phyloP scores from a whole-genome alignment of 257 asterid genomes.

The Penstemon newberryi region DNA sequence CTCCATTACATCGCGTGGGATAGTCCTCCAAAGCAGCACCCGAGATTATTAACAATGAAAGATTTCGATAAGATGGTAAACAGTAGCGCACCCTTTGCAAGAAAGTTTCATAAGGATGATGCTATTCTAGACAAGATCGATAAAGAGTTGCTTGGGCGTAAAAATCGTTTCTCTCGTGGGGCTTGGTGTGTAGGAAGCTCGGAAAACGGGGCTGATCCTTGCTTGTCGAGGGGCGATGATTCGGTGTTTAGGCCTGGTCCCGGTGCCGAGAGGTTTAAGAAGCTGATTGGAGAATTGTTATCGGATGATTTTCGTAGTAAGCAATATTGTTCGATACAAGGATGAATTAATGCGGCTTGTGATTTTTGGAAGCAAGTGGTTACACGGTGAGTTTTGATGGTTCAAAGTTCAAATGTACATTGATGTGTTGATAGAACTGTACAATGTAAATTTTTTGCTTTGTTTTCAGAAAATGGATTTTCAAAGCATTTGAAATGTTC shows the following conservation, averaged over 20 bases:
- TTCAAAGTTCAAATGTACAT: constrained; percentile 42
- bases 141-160: constrained; percentile 67
- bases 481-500: too few species aligned
- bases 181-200: constrained; percentile 88
- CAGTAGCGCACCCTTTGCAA: constrained; percentile 90
- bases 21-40: constrained; percentile 97
- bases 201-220: constrained; percentile 71
- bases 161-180: constrained; percentile 68
- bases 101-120: constrained; percentile 88
- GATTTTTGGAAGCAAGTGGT: constrained; percentile 39
- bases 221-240: constrained; percentile 64
- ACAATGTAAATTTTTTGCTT: constrained; percentile 30
- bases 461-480: constrained; percentile 22
- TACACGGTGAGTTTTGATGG: constrained; percentile 21
- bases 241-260: constrained; percentile 75
- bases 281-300: constrained; percentile 47
- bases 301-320: constrained; percentile 61
- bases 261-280: constrained; percentile 70
- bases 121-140: constrained; percentile 82
- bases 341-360: constrained; percentile 39
- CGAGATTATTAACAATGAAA: constrained; percentile 55
- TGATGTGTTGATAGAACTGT: constrained; percentile 35
- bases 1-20: constrained; percentile 99
- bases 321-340: constrained; percentile 45
- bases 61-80: constrained; percentile 81